Base-by-base conservation (phyloP, 371 early-diverging fungal genomes). In the Cokeromyces recurvatus region DNA sequence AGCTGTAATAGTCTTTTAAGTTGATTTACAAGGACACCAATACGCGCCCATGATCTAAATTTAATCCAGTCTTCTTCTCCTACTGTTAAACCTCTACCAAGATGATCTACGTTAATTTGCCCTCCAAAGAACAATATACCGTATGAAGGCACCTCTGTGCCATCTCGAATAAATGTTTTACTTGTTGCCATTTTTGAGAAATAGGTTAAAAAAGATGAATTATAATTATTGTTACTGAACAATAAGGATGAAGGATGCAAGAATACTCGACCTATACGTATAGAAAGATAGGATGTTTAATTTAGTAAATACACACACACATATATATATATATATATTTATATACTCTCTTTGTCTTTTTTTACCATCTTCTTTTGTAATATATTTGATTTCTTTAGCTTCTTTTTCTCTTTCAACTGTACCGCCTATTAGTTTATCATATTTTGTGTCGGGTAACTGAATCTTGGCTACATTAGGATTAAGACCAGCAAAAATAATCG, bases 91-190 rank as follows among this genome's bases (percentile, higher is more conserved):
- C 85, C 81, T 24, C 83, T 71, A 0, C 82, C 84, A 10, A 79
- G 56, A 55, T 85, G 84, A 56, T 89, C 89, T 4, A 89, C 85
- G 12, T 72, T 64, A 17, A 89, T 75, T 21, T 61, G 55, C 4
- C 89, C 89, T 23, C 81, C 84, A 66, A 90, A 86, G 51, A 92
- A 69, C 31, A 92, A 55, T 5, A 92, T 45, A 0, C 84, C 86
- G 51, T 84, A 87, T 29, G 78, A 50, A 2, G 84, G 78, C 2
- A 75, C 64, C 32, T 69, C 70, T 1, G 90, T 90, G 11, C 78
- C 83, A 59, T 92, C 91, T n/a, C 90, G 74, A 32, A 91, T 55
- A 60, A 81, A 90, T 16, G 82, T 72, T 62, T 90, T 90, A 48
- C 64, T 66, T 2, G 89, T 88, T 12, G 83, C 60, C 50, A 86